Evolutionary conservation across 2,329 filamentous ascomycete genomes (phyloP), one percentile per base, ranked within the genome.

Genomic region (Rasamsonia emersonii): DNA sequence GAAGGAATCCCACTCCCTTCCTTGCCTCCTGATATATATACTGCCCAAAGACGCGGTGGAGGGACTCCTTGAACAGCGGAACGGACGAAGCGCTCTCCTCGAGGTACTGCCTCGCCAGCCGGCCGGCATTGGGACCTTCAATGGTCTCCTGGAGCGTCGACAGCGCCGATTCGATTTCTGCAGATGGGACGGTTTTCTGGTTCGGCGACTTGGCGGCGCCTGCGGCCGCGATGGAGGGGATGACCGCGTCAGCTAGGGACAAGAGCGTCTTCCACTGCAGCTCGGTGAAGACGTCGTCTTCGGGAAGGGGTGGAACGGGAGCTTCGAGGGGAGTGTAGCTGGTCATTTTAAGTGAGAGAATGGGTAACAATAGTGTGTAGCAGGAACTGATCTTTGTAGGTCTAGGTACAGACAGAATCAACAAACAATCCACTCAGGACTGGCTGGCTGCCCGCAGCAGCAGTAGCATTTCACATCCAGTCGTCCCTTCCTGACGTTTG

Each of bases 181-280:
- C 52, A 20, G 61, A 51, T 3, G 57, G 43, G 4, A 65, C 45
- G 2, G 54, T 51, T 21, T 67, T 58, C 19, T 62, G 53, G 1
- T 45, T 49, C 0, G 40, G 39, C 7, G 53, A 49, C 27, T 54
- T 54, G 5, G 56, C 51, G 0, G 47, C 51, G 3, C 52, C 50
- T 1, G 56, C 52, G 3, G 62, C 58, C 21, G 57, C 60, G 36
- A 77, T 59, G 2, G 69, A 62, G 1, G 75, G 73, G 13, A 79
- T 58, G 29, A 77, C 56, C 1, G 73, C 64, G 39, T 78, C 74
- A 6, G 68, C 62, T 18, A 79, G 64, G 15, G 74, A 67, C 28
- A 73, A 58, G 3, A 79, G 55, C 1, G 70, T 75, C 18, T 57
- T 62, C 75, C 75, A 79, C 63, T 79, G 75, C 2, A 59, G 50